Conservation (phyloP, 768 basidiomycete species). For the Podaxis sp. region DNA sequence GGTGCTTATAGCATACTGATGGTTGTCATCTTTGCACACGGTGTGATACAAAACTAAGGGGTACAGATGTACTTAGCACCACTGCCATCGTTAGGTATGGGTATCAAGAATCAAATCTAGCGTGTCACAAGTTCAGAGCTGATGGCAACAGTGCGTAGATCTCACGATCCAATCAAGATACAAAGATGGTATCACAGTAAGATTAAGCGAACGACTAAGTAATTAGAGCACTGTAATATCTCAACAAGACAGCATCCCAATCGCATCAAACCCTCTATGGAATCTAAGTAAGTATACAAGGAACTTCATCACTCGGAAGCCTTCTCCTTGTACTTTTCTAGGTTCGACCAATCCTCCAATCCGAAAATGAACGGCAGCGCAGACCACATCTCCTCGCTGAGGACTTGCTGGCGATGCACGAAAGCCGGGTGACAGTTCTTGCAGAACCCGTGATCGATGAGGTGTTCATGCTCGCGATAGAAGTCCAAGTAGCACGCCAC, state of each 20-base stretch:
- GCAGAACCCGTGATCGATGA: constrained; percentile 26
- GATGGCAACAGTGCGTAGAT: background rate
- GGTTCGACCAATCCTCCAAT: constrained; percentile 27
- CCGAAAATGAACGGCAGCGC: constrained; percentile 31
- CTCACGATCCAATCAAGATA: background rate
- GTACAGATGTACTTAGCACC: background rate
- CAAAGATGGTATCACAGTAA: background rate
- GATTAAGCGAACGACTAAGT: background rate
- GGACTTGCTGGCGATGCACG: constrained; percentile 19
- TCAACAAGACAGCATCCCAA: background rate
- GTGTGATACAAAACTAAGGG: background rate
- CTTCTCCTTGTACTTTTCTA: constrained; percentile 23
- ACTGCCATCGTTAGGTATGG: background rate
- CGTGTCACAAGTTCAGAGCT: background rate
- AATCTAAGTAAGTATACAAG: background rate
- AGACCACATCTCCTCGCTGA: constrained; percentile 31
- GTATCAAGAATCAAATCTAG: background rate
- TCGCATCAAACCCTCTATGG: constrained; percentile 1
- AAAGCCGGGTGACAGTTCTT: constrained; percentile 21
- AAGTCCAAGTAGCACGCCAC: constrained; percentile 33
- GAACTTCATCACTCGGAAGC: constrained; percentile 23
- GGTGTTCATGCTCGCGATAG: constrained; percentile 27
- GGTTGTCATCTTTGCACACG: constrained; percentile 1
- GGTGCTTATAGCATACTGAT: constrained; percentile 4
- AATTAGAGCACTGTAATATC: background rate